phyloP scores from a whole-genome alignment of 495 filamentous ascomycete genomes.

The Neurospora sp. region DNA sequence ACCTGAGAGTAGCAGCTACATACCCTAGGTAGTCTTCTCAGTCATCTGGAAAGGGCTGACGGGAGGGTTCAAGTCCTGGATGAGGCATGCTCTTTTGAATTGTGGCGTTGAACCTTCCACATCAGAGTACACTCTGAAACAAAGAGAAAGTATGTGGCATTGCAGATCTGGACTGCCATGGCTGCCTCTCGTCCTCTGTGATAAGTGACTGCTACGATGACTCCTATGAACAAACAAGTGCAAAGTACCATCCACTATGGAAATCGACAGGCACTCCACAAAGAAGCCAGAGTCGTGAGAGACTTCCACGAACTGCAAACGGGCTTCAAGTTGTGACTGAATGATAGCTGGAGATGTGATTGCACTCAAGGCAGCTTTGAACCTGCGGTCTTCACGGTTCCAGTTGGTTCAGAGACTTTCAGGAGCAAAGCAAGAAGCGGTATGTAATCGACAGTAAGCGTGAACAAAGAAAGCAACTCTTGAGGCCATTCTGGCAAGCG shows the following conservation, averaged over 20 bases:
- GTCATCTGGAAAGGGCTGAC: background rate
- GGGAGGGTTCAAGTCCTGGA: background rate
- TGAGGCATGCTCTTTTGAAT: background rate
- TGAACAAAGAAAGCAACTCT: background rate
- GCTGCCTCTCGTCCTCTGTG: background rate
- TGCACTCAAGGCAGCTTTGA: background rate
- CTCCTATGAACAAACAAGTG: background rate
- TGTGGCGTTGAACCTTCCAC: background rate
- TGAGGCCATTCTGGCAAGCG: background rate
- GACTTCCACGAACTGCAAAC: background rate
- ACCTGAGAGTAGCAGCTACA: background rate
- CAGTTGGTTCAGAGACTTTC: background rate
- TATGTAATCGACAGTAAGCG: background rate
- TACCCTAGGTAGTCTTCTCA: background rate
- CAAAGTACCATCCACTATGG: background rate
- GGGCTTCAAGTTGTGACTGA: background rate
- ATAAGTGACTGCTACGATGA: background rate
- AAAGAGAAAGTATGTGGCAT: background rate
- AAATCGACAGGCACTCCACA: background rate
- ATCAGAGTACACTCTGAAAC: background rate
- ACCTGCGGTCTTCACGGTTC: background rate
- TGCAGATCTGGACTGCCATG: background rate
- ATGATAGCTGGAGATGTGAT: background rate
- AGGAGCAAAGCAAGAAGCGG: background rate
- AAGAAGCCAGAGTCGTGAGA: background rate